Evolutionary conservation across 2,329 filamentous ascomycete species (phyloP), one percentile per base, ranked within the genome.

Genomic region (Arthroderma sp.): DNA sequence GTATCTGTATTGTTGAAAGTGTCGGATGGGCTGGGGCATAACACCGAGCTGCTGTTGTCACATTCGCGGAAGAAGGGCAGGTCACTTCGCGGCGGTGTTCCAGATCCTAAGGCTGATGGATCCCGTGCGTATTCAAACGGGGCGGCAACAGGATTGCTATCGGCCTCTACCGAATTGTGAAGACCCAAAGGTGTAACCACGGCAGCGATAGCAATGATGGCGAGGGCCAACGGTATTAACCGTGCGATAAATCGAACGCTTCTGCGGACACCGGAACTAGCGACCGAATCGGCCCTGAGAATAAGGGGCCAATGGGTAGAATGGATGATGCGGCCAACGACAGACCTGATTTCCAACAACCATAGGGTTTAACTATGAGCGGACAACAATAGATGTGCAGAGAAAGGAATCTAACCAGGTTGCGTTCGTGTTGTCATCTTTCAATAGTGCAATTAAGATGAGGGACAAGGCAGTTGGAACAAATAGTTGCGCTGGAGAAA

Each of bases 111-210:
- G 0, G 60, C 47, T 5, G 60, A 57, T 1, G 43, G 42, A 40
- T 67, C 65, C n/a, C 44, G 38, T 5, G 57, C 46, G 33, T 67
- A 66, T 38, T 52, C 36, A 42, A 68, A 67, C 4, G 47, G 43
- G 1, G 47, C 51, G 7, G 62, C 32, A 7, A 53, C 49, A 10
- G 67, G 59, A 28, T 61, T 59, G 15, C 15, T 22, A 22, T 22
- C 15, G 3, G 15, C 15, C 15, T 22, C 15, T 22, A 22, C 15
- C 15, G 15, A 22, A 22, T 22, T 22, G 15, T 22, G 15, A 0
- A 68, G 49, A 2, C 65, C 65, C 1, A 68, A 51, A 1, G 65
- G 64, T 1, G 65, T 67, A 1, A 67, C 50, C 2, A 67, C 54
- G 37, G 62, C 61, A 10, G 65, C 55, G 8, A 67, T 43, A 1